Conservation (phyloP, 202 grass and related monocot species). For the Brachypodium distachyon region DNA sequence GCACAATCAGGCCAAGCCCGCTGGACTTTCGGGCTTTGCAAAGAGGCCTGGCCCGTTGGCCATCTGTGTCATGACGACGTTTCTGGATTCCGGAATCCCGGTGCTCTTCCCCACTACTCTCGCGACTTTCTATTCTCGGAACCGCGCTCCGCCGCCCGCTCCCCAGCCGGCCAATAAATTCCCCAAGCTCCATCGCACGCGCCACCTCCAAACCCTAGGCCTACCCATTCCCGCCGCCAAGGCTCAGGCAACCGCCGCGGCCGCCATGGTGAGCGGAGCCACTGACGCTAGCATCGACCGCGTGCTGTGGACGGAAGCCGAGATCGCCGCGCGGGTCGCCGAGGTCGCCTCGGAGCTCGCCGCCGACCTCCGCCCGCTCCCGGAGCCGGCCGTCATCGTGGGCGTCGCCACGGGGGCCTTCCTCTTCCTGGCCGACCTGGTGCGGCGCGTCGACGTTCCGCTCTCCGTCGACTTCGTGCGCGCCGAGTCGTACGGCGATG, state of each 20-base stretch:
- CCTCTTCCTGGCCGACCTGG: constrained; percentile 83
- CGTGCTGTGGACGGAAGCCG: constrained; percentile 66
- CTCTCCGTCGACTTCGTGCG: constrained; percentile 69
- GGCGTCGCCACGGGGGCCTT: constrained; percentile 90
- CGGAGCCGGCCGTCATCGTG: constrained; percentile 35
- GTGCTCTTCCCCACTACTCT: neutral
- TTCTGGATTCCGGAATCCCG: constrained; percentile 17
- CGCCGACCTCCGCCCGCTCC: constrained; percentile 34
- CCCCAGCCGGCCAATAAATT: neutral
- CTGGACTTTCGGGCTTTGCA: too few species aligned
- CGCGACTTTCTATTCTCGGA: neutral
- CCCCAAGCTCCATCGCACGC: neutral
- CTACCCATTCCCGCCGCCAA: neutral
- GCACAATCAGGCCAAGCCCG: too few species aligned
- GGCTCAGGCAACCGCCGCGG: neutral
- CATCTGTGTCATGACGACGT: neutral
- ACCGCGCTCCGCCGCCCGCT: neutral
- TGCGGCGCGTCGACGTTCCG: constrained; percentile 47
- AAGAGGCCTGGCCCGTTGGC: neutral
- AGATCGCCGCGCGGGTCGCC: constrained; percentile 52
- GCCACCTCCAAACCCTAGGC: neutral
- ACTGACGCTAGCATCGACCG: constrained; percentile 42
- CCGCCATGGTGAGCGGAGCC: constrained; percentile 23
- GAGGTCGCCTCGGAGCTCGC: constrained; percentile 65
- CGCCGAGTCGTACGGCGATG: constrained; percentile 82